A percentile compares a stretch with the other conserved stretches of the same genome.
Evolutionary conservation across 2,329 filamentous ascomycete species (phyloP).

Genomic region (Fusarium verticillioides): DNA sequence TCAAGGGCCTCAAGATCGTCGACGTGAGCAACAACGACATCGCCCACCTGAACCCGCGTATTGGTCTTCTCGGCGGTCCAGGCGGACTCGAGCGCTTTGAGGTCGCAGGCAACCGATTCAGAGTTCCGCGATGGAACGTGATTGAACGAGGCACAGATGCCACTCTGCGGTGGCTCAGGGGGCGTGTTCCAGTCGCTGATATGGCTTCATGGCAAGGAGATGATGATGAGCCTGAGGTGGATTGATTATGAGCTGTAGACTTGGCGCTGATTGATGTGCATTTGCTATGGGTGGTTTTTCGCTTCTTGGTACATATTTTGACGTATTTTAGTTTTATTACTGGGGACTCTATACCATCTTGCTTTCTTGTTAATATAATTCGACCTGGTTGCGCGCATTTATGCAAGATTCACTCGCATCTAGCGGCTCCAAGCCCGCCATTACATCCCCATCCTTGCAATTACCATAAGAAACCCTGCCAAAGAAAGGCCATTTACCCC

Average conservation of each 20-base stretch:
- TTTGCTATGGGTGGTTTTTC: slow-evolving; percentile 8
- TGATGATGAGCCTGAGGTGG: slow-evolving; percentile 50
- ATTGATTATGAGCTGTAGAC: slow-evolving; percentile 20
- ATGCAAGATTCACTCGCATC: not conserved
- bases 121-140: slow-evolving; percentile 85
- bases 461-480: not conserved
- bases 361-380: slow-evolving; percentile 7
- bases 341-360: slow-evolving; percentile 27
- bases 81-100: slow-evolving; percentile 74
- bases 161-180: slow-evolving; percentile 81
- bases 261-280: not conserved
- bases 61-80: slow-evolving; percentile 78
- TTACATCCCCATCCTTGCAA: not conserved
- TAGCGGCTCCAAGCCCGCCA: not conserved
- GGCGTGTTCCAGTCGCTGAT: slow-evolving; percentile 74
- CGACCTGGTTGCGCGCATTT: not conserved
- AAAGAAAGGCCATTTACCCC: not conserved
- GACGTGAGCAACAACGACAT: slow-evolving; percentile 85
- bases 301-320: slow-evolving; percentile 29
- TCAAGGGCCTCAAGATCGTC: slow-evolving; percentile 76
- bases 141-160: slow-evolving; percentile 89
- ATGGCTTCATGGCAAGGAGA: slow-evolving; percentile 66
- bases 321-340: slow-evolving; percentile 28
- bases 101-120: slow-evolving; percentile 86
- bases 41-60: slow-evolving; percentile 78